These are phyloP conservation scores for Vitellaria paradoxa DNA, from an alignment of 179 eudicot species.

Conservation along the genomic window DNA sequence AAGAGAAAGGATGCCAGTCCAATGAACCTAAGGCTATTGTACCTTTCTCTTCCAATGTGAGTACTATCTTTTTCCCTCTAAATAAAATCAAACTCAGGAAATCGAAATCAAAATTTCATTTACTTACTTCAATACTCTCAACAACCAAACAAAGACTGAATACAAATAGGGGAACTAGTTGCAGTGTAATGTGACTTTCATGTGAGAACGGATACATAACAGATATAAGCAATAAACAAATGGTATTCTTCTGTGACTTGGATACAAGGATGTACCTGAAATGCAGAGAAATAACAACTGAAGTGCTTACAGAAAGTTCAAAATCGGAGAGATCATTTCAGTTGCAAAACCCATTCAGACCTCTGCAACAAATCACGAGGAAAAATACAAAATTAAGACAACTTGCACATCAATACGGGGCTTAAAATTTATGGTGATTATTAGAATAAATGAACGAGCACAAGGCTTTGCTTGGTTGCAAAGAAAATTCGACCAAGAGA, in stretches of 20 bases:
- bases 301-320: not conserved
- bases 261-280: not conserved
- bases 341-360: not conserved
- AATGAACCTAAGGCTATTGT: not conserved
- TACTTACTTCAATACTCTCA: not conserved
- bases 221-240: not conserved
- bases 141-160: not conserved
- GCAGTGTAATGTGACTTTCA: not conserved
- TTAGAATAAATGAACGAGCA: not conserved
- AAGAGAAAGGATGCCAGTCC: too few relatives aligned
- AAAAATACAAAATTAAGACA: not conserved
- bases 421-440: not conserved
- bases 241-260: not conserved
- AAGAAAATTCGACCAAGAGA: not conserved
- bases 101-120: not conserved
- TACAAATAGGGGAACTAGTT: not conserved
- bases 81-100: not conserved
- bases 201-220: not conserved
- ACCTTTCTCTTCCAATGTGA: not conserved
- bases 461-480: not conserved
- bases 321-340: not conserved
- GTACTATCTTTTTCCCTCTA: not conserved
- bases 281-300: not conserved
- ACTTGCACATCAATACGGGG: not conserved
- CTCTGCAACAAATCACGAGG: not conserved